A percentile compares a stretch with the other conserved stretches of the same genome.
These are phyloP conservation scores for Hyparrhenia diplandra DNA, from an alignment of 176 grass and related monocot genomes.

Conservation along the genomic window DNA sequence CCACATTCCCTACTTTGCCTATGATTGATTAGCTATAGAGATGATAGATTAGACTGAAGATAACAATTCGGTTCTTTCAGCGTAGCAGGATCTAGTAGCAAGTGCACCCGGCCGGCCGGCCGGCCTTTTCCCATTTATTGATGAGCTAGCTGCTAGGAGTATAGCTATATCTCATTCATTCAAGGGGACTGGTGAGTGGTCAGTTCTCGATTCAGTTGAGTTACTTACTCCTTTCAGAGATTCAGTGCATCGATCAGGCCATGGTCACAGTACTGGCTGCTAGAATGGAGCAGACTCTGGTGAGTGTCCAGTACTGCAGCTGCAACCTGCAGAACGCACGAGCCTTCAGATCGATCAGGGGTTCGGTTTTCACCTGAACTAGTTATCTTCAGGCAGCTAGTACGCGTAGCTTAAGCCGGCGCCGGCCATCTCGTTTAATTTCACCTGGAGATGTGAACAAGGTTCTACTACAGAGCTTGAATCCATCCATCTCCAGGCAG, in stretches of 20 bases:
- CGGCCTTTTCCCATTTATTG: neutral
- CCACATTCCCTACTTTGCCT: slow-evolving; percentile 14
- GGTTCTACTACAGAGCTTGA: neutral
- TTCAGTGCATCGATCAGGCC: neutral
- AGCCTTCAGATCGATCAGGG: neutral
- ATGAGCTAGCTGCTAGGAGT: neutral
- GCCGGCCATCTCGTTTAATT: too few species aligned
- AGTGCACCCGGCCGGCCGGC: too few species aligned
- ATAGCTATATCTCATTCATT: neutral
- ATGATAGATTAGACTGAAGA: slow-evolving; percentile 25
- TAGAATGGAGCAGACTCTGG: neutral
- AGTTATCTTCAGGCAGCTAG: too few species aligned
- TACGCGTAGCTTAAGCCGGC: too few species aligned
- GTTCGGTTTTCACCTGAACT: neutral
- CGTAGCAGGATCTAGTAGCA: slow-evolving; percentile 6
- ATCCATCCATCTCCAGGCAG: neutral
- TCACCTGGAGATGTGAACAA: neutral
- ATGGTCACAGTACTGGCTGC: neutral
- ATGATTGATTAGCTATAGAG: slow-evolving; percentile 7
- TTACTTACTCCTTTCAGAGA: neutral
- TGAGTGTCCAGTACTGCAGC: neutral
- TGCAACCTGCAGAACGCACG: neutral
- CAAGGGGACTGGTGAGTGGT: neutral
- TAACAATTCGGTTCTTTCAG: slow-evolving; percentile 18
- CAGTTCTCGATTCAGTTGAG: neutral